Conservation (phyloP, 2,329 filamentous ascomycete species). For the Penicillium crustosum region DNA sequence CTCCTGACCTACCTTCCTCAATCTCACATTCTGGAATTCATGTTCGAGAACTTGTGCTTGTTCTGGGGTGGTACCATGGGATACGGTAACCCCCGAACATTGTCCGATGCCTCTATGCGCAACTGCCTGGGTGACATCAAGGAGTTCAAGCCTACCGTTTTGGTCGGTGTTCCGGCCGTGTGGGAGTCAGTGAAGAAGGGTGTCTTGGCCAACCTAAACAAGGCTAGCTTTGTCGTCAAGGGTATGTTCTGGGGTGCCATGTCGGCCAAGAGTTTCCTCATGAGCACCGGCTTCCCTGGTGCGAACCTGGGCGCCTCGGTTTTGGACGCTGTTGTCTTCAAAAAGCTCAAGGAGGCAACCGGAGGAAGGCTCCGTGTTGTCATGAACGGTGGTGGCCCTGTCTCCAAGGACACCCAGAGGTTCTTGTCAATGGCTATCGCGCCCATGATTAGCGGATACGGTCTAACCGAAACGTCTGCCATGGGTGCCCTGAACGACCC, state of each 20-base stretch:
- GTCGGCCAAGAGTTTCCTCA: conserved; percentile 61
- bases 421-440: conserved; percentile 92
- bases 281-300: conserved; percentile 53
- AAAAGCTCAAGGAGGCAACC: conserved; percentile 85
- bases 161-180: conserved; percentile 92
- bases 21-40: conserved; percentile 94
- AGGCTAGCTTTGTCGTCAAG: conserved; percentile 66
- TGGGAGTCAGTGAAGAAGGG: conserved; percentile 99
- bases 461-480: conserved; percentile 87
- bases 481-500: conserved; percentile 64
- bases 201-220: conserved; percentile 74
- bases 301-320: conserved; percentile 57
- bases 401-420: conserved; percentile 80
- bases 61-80: conserved; percentile 90
- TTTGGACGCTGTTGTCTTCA: conserved; percentile 83
- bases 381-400: conserved; percentile 90
- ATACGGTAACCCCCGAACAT: conserved; percentile 85
- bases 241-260: conserved; percentile 75
- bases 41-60: conserved; percentile 87
- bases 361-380: conserved; percentile 85
- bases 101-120: conserved; percentile 80
- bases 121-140: conserved; percentile 94
- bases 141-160: conserved; percentile 82
- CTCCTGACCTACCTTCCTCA: conserved; percentile 90
- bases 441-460: conserved; percentile 93